Base-by-base conservation (phyloP, 495 filamentous ascomycete genomes). In the Aspergillus mulundensis region DNA sequence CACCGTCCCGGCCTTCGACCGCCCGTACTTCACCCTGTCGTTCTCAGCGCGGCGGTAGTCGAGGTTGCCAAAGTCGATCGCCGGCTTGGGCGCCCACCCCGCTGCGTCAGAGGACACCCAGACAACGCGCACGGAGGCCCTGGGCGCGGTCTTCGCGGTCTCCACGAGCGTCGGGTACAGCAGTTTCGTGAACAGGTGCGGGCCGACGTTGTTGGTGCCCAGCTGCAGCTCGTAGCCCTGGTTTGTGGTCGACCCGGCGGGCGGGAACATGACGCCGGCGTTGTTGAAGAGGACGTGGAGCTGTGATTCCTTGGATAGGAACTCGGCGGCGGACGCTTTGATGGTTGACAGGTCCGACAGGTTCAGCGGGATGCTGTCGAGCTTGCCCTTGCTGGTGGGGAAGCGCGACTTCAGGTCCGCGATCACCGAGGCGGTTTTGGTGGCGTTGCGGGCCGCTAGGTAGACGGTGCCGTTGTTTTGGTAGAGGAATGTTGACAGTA, bases 281-380 rank as follows among this genome's bases (percentile, higher is more conserved):
- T 82, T 83, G 55, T 79, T 74, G 23, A 67, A 61, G 18, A 83
- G 65, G 44, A 79, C 72, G 67, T 83, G 71, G 24, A 83, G 69
- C 5, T 68, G 56, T 2, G 49, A 30, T 56, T 82, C 77, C 38
- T 63, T 64, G 1, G 16, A 12, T n/a, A 70, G 45, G 63, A 83
- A 81, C 15, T 61, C 58, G 0, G 71, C 57, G 7, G 61, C 80
- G 20, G 71, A 60, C 6, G 52, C 24, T 51, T 77, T 77, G 61
- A 83, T 73, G 19, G 71, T 72, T 6, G 54, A 18, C 16, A 81
- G 61, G 59, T 82, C 77, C 19, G 59, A 59, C 12, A 82, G 68
- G 56, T 78, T 71, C 21, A 82, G 59, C 0, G 64, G 25, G 32
- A 83, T 64, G 56, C 66, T 74, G 20, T 69, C 65, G 4, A 83